Conservation (phyloP, 192 early-diverging fungal species). For the Backusella tarrabulga region DNA sequence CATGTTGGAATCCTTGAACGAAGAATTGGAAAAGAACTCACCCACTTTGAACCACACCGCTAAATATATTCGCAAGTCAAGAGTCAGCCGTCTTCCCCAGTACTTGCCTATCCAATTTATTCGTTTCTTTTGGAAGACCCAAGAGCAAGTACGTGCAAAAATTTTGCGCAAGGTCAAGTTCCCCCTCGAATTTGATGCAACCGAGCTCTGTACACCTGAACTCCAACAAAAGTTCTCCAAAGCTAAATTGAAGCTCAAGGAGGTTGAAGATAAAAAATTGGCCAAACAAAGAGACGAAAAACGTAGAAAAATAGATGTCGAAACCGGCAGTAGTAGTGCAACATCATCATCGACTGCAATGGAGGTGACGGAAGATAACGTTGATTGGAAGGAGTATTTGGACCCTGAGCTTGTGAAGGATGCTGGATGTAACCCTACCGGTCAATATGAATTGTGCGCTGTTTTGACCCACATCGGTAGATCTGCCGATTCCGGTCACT, state of each 20-base stretch:
- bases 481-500: conserved; percentile 90
- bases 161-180: conserved; percentile 96
- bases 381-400: conserved; percentile 48
- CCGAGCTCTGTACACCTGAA: conserved; percentile 83
- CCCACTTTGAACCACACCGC: conserved; percentile 77
- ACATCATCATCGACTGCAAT: conserved; percentile 11
- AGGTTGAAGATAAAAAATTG: conserved; percentile 67
- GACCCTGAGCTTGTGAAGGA: conserved; percentile 75
- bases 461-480: conserved; percentile 96
- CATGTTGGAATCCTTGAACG: conserved; percentile 64
- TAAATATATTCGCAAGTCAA: conserved; percentile 69
- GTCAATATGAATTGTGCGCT: conserved; percentile 89
- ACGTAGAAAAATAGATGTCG: conserved; percentile 29
- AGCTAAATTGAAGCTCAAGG: conserved; percentile 61
- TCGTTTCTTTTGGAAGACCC: conserved; percentile 93
- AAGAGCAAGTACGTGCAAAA: conserved; percentile 80
- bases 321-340: conserved; percentile 5
- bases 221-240: conserved; percentile 73
- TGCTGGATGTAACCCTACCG: conserved; percentile 81
- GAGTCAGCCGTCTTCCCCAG: conserved; percentile 80
- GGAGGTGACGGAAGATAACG: conserved; percentile 12
- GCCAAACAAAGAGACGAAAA: conserved; percentile 52
- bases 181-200: conserved; percentile 87
- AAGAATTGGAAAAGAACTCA: conserved; percentile 90
- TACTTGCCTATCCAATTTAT: conserved; percentile 92